Percentiles rank a stretch among this genome's conserved stretches.
These are phyloP conservation scores for Cryoendolithus antarcticus DNA, from an alignment of 2,329 filamentous ascomycete species.

Conservation along the genomic window DNA sequence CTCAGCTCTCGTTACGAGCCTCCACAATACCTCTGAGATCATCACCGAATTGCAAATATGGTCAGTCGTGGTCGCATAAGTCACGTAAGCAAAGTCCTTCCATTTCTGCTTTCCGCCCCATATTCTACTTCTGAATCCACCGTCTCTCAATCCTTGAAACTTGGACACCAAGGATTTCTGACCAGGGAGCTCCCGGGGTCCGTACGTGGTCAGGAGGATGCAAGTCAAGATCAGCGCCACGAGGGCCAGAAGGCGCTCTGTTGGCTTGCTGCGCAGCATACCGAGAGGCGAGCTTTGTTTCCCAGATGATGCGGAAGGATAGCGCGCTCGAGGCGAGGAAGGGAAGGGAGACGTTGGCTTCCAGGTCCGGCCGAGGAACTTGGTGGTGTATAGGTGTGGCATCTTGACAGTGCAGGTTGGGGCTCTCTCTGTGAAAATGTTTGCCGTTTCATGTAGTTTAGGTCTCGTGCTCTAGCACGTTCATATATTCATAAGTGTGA, in stretches of 20 bases:
- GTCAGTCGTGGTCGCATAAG: conserved; percentile 31
- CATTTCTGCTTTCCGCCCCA: too few relatives aligned
- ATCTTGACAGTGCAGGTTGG: too few relatives aligned
- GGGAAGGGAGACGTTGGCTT: conserved; percentile 1
- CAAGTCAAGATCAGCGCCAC: too few relatives aligned
- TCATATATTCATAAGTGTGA: too few relatives aligned
- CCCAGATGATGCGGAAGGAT: not conserved
- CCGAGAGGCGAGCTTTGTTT: not conserved
- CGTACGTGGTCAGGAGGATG: too few relatives aligned
- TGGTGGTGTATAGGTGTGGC: conserved; percentile 6
- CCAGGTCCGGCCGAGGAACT: conserved; percentile 6
- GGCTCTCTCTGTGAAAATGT: too few relatives aligned
- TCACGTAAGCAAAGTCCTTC: conserved; percentile 29
- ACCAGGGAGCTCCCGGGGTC: too few relatives aligned
- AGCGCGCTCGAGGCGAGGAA: not conserved
- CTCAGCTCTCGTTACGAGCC: conserved; percentile 29
- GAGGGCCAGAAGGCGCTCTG: conserved; percentile 2
- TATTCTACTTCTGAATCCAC: too few relatives aligned
- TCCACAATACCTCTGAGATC: conserved; percentile 30
- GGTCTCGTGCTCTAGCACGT: too few relatives aligned
- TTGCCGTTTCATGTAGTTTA: too few relatives aligned
- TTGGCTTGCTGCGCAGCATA: conserved; percentile 3
- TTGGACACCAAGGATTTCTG: too few relatives aligned
- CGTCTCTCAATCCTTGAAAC: too few relatives aligned
- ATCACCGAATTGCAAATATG: conserved; percentile 33